Evolutionary conservation across 208 protist genomes (phyloP).

Genomic region (Angomonas ambiguus): DNA sequence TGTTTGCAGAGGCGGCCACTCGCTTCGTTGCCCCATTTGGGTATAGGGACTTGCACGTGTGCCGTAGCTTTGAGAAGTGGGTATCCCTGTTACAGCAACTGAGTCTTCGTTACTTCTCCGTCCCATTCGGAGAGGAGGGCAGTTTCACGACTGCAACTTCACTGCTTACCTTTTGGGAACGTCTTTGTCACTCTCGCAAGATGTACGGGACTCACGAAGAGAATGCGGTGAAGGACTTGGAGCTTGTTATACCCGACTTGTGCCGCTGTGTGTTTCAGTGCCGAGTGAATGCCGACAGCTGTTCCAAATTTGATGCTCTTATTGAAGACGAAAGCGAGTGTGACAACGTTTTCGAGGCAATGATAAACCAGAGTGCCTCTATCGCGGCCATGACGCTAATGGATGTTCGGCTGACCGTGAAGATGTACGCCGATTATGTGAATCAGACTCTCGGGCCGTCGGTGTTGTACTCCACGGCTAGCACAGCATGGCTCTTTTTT

Average conservation of each 20-base stretch:
- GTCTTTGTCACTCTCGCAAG: slow-evolving; percentile 53
- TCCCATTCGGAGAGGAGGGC: slow-evolving; percentile 65
- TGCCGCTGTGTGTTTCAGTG: slow-evolving; percentile 44
- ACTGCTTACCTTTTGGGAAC: slow-evolving; percentile 66
- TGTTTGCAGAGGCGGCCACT: slow-evolving; percentile 46
- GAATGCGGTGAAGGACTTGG: slow-evolving; percentile 32
- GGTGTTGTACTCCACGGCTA: slow-evolving; percentile 48
- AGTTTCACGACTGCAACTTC: slow-evolving; percentile 62
- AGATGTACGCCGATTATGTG: slow-evolving; percentile 45
- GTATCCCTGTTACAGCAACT: slow-evolving; percentile 30
- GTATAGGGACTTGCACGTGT: slow-evolving; percentile 63
- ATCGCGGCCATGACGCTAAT: slow-evolving; percentile 44
- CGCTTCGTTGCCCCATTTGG: slow-evolving; percentile 65
- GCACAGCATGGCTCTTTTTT: slow-evolving; percentile 80
- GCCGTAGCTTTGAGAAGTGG: slow-evolving; percentile 41
- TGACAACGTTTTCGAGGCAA: slow-evolving; percentile 43
- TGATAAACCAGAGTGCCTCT: slow-evolving; percentile 49
- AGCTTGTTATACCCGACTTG: slow-evolving; percentile 40
- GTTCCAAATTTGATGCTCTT: slow-evolving; percentile 2
- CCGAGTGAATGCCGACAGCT: slow-evolving; percentile 26
- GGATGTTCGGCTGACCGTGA: slow-evolving; percentile 36
- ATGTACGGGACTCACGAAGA: slow-evolving; percentile 41
- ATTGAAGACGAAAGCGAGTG: slow-evolving; percentile 29
- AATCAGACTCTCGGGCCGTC: slow-evolving; percentile 38
- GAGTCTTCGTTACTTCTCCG: slow-evolving; percentile 58